Conservation (phyloP, 768 basidiomycete species). For the Podaxis sp. region DNA sequence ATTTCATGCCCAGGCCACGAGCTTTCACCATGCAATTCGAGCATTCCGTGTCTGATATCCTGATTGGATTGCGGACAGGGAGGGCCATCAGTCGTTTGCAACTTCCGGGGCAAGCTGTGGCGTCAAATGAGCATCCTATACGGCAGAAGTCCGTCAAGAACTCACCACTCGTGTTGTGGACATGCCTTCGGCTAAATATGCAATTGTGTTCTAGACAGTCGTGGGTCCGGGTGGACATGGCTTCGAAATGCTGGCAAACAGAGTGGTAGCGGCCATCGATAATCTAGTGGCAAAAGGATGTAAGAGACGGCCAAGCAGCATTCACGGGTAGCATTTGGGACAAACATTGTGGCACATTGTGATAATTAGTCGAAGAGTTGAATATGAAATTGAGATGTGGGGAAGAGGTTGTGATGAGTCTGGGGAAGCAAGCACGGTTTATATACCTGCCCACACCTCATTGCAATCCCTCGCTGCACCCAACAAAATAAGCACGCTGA, state of each 20-base stretch:
- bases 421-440: constrained; percentile 18
- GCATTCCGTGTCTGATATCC: constrained; percentile 56
- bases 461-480: not conserved
- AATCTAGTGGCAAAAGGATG: constrained; percentile 41
- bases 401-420: constrained; percentile 20
- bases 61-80: constrained; percentile 69
- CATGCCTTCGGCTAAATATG: constrained; percentile 68
- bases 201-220: constrained; percentile 67
- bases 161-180: constrained; percentile 47
- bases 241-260: constrained; percentile 67
- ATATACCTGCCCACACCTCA: not conserved
- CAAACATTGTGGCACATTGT: constrained; percentile 77
- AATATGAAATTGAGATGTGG: constrained; percentile 15
- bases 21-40: constrained; percentile 36
- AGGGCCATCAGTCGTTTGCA: constrained; percentile 67
- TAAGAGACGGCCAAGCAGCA: not conserved
- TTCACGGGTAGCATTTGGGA: constrained; percentile 15
- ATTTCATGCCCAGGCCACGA: constrained; percentile 17
- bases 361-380: constrained; percentile 1
- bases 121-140: constrained; percentile 1
- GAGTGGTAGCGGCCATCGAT: constrained; percentile 76
- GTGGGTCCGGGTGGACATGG: constrained; percentile 66
- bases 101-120: constrained; percentile 46
- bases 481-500: not conserved
- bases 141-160: not conserved